Evolutionary conservation across 768 basidiomycete species (phyloP), one percentile per base, ranked within the genome.

Genomic region (Hemileccinum impolitum): DNA sequence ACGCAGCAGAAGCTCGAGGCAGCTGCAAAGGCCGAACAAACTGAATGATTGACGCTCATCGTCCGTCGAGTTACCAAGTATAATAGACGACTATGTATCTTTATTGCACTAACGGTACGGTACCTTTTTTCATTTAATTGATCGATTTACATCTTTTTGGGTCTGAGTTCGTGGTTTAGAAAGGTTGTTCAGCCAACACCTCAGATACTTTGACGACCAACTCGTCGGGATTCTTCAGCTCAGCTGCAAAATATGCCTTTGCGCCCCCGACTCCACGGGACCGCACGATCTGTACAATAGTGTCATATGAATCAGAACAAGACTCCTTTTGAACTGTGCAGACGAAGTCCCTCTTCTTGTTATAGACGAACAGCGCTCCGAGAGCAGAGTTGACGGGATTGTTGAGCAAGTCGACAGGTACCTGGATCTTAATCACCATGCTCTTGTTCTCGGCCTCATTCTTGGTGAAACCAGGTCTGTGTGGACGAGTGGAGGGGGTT

Each of bases 161-260:
- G 23, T 6, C 23, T 23, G 23, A 23, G 23, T 8, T 30, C 11
- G 1, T 19, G 10, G 14, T 26, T 65, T 50, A 80, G 50, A 81
- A 82, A 0, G 79, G 76, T 51, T 84, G 81, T 53, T 77, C 80
- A 1, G 79, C 80, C 46, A 81, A 59, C 8, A 76, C 69, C 42
- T 82, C 78, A 3, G 72, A 71, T 7, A 75, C 60, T 53, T 80
- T 80, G 21, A 84, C 70, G 2, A 77, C 66, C 41, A 83, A 52
- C 55, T 75, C 73, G 40, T 79, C 67, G 39, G 67, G 64, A 39
- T 64, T 72, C 56, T 64, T 72, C 59, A 83, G 51, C 56, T 79
- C 77, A 0, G 80, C 80, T 11, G 72, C 67, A 44, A 82, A 80
- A 57, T 82, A 82, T 0, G 74, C 81, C 58, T 81, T 82, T 37